Conservation (phyloP, 371 early-diverging fungal species). For the Actinomortierella wolfii region DNA sequence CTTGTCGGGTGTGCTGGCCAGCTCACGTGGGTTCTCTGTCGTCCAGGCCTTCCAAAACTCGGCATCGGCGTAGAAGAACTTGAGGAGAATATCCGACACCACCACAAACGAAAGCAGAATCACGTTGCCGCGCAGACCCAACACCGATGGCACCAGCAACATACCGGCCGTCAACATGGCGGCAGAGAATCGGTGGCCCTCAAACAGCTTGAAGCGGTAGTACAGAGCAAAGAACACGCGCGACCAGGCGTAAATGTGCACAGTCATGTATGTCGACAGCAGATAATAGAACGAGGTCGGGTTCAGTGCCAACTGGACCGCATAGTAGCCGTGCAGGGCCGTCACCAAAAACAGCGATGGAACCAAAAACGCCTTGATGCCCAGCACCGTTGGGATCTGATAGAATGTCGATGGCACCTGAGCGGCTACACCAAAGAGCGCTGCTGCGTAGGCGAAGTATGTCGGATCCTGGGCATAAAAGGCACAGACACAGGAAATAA, state of each 20-base stretch:
- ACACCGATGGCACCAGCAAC: slow-evolving; percentile 34
- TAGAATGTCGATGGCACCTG: slow-evolving; percentile 44
- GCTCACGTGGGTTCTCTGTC: slow-evolving; percentile 39
- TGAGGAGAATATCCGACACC: slow-evolving; percentile 17
- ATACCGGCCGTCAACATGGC: slow-evolving; percentile 45
- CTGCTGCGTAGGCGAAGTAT: slow-evolving; percentile 27
- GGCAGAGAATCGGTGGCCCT: slow-evolving; percentile 42
- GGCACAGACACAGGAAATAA: slow-evolving; percentile 25
- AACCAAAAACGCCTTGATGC: slow-evolving; percentile 44
- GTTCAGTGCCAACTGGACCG: slow-evolving; percentile 30
- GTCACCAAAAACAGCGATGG: slow-evolving; percentile 33
- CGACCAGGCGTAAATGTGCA: slow-evolving; percentile 47
- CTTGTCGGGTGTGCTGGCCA: slow-evolving; percentile 26
- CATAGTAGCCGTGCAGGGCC: slow-evolving; percentile 38
- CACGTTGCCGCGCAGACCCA: slow-evolving; percentile 37
- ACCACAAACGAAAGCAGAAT: slow-evolving; percentile 17
- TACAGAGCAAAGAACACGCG: slow-evolving; percentile 44
- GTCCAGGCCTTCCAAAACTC: slow-evolving; percentile 43
- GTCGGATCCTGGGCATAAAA: slow-evolving; percentile 42
- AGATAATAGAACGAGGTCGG: slow-evolving; percentile 43
- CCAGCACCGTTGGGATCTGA: slow-evolving; percentile 42
- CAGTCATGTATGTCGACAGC: slow-evolving; percentile 37
- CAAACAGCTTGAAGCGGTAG: slow-evolving; percentile 42
- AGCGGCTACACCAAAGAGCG: slow-evolving; percentile 18
- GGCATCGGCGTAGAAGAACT: not conserved